phyloP scores from a whole-genome alignment of 2,329 filamentous ascomycete species.

The Penicillium sp. region DNA sequence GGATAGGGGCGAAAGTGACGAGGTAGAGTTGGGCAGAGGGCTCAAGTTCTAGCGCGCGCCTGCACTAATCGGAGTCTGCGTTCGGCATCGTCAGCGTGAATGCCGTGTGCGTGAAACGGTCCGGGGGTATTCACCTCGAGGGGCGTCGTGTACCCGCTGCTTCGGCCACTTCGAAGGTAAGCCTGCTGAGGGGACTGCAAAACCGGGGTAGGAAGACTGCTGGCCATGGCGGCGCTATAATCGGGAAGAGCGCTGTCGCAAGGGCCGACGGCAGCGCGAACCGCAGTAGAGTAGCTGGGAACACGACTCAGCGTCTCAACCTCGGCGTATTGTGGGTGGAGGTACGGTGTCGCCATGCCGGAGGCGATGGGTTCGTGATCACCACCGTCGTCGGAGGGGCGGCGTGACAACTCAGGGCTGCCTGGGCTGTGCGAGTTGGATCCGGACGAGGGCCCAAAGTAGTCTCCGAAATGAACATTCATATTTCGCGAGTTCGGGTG shows the following conservation, averaged over 20 bases:
- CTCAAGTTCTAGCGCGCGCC: slow-evolving; percentile 31
- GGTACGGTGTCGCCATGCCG: slow-evolving; percentile 37
- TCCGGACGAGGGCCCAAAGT: slow-evolving; percentile 26
- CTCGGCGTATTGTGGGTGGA: slow-evolving; percentile 46
- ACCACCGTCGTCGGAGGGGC: slow-evolving; percentile 44
- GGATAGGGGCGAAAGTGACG: no score
- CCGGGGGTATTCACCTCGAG: slow-evolving; percentile 24
- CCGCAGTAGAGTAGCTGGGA: slow-evolving; percentile 70
- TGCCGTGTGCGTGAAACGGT: slow-evolving; percentile 21
- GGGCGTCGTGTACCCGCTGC: slow-evolving; percentile 27
- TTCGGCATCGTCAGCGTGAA: slow-evolving; percentile 34
- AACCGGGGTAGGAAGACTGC: slow-evolving; percentile 20
- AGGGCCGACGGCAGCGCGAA: slow-evolving; percentile 57
- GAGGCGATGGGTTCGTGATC: slow-evolving; percentile 42
- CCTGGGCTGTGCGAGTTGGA: slow-evolving; percentile 30
- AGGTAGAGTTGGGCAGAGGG: no score
- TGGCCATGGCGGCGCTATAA: slow-evolving; percentile 53
- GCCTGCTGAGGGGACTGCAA: slow-evolving; percentile 36
- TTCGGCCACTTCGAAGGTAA: slow-evolving; percentile 32
- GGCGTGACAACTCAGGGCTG: slow-evolving; percentile 38
- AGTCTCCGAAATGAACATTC: slow-evolving; percentile 25
- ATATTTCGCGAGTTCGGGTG: slow-evolving; percentile 22
- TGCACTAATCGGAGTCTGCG: slow-evolving; percentile 37
- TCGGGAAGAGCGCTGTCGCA: slow-evolving; percentile 55
- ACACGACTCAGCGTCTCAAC: slow-evolving; percentile 64